Evolutionary conservation across 140 eudicot genomes (phyloP).

Genomic region (Stevia rebaudiana): DNA sequence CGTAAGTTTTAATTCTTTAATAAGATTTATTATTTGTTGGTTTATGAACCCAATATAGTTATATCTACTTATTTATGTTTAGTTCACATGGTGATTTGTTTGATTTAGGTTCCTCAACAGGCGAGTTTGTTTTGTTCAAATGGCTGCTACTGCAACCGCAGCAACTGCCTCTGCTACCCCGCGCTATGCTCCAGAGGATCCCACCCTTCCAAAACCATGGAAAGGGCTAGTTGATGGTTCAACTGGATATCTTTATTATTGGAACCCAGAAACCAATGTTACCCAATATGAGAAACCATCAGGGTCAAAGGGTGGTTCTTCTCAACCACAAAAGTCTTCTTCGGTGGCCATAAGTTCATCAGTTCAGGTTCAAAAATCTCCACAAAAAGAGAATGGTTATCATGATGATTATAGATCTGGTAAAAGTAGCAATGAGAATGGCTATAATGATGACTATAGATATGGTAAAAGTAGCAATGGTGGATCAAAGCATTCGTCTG

Average conservation of each 20-base stretch:
- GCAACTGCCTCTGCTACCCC: conserved; percentile 29
- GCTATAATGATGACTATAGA: conserved; percentile 44
- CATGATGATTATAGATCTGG: conserved; percentile 45
- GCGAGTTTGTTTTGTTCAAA: conserved; percentile 13
- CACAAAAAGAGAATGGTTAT: conserved; percentile 33
- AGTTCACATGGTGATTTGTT: background rate
- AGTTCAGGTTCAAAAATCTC: conserved; percentile 48
- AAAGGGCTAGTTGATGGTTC: conserved; percentile 82
- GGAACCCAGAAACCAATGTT: conserved; percentile 94
- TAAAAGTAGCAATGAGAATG: conserved; percentile 29
- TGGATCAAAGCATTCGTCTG: conserved; percentile 40
- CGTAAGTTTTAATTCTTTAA: too few species aligned
- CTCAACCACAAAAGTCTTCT: conserved; percentile 33
- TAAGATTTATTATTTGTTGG: background rate
- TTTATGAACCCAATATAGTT: background rate
- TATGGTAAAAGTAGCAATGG: conserved; percentile 40
- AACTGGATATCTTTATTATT: conserved; percentile 83
- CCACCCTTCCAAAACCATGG: conserved; percentile 97
- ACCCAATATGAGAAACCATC: conserved; percentile 80
- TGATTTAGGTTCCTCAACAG: conserved; percentile 11
- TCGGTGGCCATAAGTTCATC: conserved; percentile 45
- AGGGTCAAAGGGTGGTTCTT: conserved; percentile 33
- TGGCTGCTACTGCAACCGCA: conserved; percentile 63
- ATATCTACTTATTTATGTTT: background rate
- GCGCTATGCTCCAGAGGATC: conserved; percentile 89